These are phyloP conservation scores for Colletotrichum theobromicola DNA, from an alignment of 2,329 filamentous ascomycete genomes.

Conservation along the genomic window DNA sequence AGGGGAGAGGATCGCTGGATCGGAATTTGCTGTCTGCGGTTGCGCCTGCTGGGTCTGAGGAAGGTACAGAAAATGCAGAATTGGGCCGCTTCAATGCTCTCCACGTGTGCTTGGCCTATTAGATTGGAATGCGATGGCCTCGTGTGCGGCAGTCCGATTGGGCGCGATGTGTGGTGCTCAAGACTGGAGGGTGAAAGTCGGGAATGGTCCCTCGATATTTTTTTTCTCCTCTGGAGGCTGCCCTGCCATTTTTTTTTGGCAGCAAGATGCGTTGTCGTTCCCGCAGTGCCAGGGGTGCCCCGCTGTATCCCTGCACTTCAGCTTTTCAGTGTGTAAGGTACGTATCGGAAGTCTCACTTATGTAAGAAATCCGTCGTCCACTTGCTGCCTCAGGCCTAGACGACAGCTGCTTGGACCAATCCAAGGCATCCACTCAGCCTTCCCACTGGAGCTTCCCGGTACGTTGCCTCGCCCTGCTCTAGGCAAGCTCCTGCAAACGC, in stretches of 20 bases:
- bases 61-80: background rate
- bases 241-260: slow-evolving; percentile 13
- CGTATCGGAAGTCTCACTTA: background rate
- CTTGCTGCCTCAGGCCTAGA: slow-evolving; percentile 34
- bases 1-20: background rate
- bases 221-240: slow-evolving; percentile 14
- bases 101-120: slow-evolving; percentile 13
- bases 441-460: slow-evolving; percentile 31
- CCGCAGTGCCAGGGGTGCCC: slow-evolving; percentile 17
- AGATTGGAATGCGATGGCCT: slow-evolving; percentile 19
- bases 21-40: slow-evolving; percentile 12
- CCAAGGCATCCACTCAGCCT: slow-evolving; percentile 38
- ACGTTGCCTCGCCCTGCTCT: slow-evolving; percentile 33
- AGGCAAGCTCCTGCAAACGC: slow-evolving; percentile 56
- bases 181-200: slow-evolving; percentile 9
- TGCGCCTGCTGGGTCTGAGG: background rate
- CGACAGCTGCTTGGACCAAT: slow-evolving; percentile 12
- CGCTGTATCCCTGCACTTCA: background rate
- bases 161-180: slow-evolving; percentile 16
- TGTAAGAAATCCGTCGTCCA: background rate
- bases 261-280: slow-evolving; percentile 22
- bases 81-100: slow-evolving; percentile 14
- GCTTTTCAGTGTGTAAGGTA: background rate
- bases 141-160: slow-evolving; percentile 17
- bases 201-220: slow-evolving; percentile 9